These are phyloP conservation scores for Fusarium sp. DNA, from an alignment of 2,329 filamentous ascomycete genomes.

Conservation along the genomic window DNA sequence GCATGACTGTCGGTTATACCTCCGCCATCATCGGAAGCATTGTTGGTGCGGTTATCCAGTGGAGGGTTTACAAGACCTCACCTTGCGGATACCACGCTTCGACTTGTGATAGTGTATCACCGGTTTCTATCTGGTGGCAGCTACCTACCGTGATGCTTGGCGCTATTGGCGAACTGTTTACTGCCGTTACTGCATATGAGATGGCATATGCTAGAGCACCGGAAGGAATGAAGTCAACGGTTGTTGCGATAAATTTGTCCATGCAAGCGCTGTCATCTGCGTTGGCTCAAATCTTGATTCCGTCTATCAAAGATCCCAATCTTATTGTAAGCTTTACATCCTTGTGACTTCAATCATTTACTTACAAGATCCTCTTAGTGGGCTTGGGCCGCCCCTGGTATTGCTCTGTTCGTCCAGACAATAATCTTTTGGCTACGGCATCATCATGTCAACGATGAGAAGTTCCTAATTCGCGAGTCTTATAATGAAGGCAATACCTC, in stretches of 20 bases:
- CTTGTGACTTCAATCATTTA: no score
- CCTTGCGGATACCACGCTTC: neutral
- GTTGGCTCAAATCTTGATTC: constrained; percentile 55
- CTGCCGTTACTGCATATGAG: constrained; percentile 42
- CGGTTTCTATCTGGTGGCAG: neutral
- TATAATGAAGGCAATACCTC: neutral
- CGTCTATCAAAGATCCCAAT: constrained; percentile 53
- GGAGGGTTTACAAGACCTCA: neutral
- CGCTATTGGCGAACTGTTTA: constrained; percentile 41
- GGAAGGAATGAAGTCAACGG: constrained; percentile 64
- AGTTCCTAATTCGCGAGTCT: neutral
- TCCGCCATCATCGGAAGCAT: constrained; percentile 56
- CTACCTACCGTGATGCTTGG: neutral
- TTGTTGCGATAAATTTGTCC: constrained; percentile 63
- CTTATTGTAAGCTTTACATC: neutral
- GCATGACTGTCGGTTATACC: constrained; percentile 68
- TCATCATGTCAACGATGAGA: neutral
- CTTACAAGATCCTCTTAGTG: neutral
- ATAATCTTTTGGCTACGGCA: neutral
- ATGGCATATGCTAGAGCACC: constrained; percentile 65
- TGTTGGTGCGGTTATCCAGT: neutral
- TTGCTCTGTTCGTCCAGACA: neutral
- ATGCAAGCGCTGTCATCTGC: constrained; percentile 61
- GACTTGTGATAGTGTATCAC: neutral
- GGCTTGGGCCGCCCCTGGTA: neutral